Conservation (phyloP, 2,329 filamentous ascomycete genomes). For the Colletotrichum liriopes region DNA sequence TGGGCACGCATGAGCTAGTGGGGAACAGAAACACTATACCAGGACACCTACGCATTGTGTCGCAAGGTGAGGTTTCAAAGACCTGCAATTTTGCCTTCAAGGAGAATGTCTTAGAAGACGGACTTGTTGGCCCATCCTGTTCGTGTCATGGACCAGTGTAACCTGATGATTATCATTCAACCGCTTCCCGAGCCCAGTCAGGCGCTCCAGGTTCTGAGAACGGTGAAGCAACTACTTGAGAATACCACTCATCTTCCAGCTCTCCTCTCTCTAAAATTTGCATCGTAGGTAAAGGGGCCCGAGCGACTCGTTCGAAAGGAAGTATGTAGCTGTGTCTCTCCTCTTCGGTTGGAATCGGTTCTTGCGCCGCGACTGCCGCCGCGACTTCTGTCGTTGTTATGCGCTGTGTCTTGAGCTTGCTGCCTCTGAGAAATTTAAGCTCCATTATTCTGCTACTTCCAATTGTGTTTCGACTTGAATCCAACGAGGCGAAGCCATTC, state of each 20-base stretch:
- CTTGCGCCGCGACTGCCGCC: background rate
- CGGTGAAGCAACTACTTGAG: background rate
- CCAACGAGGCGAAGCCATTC: background rate
- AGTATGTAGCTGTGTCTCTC: constrained; percentile 8
- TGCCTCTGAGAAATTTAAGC: constrained; percentile 32
- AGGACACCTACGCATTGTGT: too few species aligned
- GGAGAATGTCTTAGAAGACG: too few species aligned
- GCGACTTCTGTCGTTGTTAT: constrained; percentile 1
- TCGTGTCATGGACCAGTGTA: too few species aligned
- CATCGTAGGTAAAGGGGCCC: background rate
- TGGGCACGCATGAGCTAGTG: background rate
- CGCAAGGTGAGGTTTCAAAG: too few species aligned
- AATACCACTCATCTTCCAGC: background rate
- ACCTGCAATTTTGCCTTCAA: too few species aligned
- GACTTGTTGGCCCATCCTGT: too few species aligned
- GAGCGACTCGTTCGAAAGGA: constrained; percentile 4
- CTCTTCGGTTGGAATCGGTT: background rate
- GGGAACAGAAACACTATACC: too few species aligned
- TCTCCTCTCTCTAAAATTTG: background rate
- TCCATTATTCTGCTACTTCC: constrained; percentile 5
- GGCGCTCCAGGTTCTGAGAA: background rate
- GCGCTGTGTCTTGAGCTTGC: constrained; percentile 30
- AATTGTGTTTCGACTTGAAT: background rate
- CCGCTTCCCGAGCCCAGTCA: background rate
- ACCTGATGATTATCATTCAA: background rate